These are phyloP conservation scores for Euclidium syriacum DNA, from an alignment of 345 rosid genomes.

Conservation along the genomic window DNA sequence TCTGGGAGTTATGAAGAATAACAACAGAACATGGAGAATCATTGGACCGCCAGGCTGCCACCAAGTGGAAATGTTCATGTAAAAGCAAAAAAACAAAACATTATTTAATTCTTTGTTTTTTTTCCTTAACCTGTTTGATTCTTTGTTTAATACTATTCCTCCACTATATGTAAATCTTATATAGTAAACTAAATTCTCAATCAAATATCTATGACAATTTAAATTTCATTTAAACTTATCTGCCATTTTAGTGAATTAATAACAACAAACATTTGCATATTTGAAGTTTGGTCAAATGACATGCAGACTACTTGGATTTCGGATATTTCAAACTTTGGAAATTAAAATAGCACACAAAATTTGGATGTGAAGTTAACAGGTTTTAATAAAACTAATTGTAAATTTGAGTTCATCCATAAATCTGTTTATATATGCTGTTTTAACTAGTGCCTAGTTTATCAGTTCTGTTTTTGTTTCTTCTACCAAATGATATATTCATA, in stretches of 20 bases:
- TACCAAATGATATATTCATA: too few relatives aligned
- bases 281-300: neutral
- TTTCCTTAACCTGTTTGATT: neutral
- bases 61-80: constrained; percentile 24
- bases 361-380: too few relatives aligned
- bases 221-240: neutral
- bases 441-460: too few relatives aligned
- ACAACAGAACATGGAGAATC: constrained; percentile 25
- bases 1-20: neutral
- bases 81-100: constrained; percentile 6
- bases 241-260: neutral
- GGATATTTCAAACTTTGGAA: too few relatives aligned
- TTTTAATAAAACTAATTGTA: too few relatives aligned
- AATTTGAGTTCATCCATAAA: too few relatives aligned
- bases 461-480: too few relatives aligned
- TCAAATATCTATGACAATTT: neutral
- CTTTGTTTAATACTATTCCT: neutral
- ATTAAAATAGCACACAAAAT: neutral
- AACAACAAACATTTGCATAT: neutral
- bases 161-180: neutral
- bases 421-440: too few relatives aligned
- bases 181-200: neutral
- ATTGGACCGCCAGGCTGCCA: constrained; percentile 57
- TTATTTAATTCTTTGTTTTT: constrained; percentile 6
- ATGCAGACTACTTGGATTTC: neutral